Base-by-base conservation (phyloP, 352 stramenopile species). In the Phytophthora niederhauseri region DNA sequence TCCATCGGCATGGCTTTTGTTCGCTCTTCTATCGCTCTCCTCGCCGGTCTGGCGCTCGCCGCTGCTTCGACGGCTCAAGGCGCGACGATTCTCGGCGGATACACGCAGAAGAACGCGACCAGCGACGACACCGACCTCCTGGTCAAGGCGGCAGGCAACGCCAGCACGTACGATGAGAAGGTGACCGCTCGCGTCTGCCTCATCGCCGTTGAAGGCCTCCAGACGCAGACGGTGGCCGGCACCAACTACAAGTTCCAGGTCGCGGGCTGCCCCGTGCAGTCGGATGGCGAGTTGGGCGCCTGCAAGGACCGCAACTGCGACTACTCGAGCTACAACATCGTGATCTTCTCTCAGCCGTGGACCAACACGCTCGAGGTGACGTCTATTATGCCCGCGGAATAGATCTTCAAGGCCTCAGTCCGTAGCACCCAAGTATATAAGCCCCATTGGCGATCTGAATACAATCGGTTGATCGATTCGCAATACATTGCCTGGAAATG, bases 171-270 rank as follows among this genome's bases (percentile, higher is more conserved):
- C 65, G 59, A 49, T 28, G 60, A 67, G 7, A 52, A 72, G 17
- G 72, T 86, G 63, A 74, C 20, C 3, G 52, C 60, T 2, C 65
- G 57, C 8, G 64, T 89, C 54, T 90, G 82, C 59, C 60, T 84
- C 6, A 64, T 81, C 8, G 68, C 69, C 17, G 68, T 89, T 51
- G 59, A 82, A 34, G 66, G 55, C 46, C 70, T 83, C 15, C 24
- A 74, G 48, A 72, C 62, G 26, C 80, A 90, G 66, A 75, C 68
- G 20, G 80, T 90, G 8, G 70, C 76, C 9, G 82, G 82, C 38
- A 89, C 78, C 48, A 87, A 87, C 66, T 90, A 87, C 70, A 81
- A 78, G 48, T 90, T 86, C 70, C 57, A 81, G 20, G 64, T 87
- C n/a, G 66, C 75, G 3, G 82, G 76, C 17, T 90, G 82, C 66